Base-by-base conservation (phyloP, 2,329 filamentous ascomycete species). In the Aotearoamyces nothofagi region DNA sequence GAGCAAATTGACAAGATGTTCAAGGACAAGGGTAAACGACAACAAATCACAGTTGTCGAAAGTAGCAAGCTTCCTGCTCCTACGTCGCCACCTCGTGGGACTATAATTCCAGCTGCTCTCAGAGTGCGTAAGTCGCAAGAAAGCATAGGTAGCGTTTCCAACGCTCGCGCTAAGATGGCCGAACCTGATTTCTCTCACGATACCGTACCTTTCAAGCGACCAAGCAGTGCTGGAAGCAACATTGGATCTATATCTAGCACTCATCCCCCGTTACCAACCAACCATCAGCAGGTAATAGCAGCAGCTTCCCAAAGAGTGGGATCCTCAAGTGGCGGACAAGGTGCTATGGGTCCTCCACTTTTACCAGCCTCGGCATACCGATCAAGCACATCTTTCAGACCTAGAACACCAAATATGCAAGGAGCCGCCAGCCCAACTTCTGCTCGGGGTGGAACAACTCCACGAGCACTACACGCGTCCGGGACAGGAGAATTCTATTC, bases 241-340 rank as follows among this genome's bases (percentile, higher is more conserved):
- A 68, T 58, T 25, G 57, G 60, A 10, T 57, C 58, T 29, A 51
- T 51, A 31, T 52, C 53, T 5, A 55, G 56, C 17, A 40, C 47
- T 5, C 63, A 71, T 34, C 83, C 83, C 20, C 84, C 84, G 17
- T 61, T 94, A 33, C 87, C 86, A 22, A 43, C 61, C 9, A 86
- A 94, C 49, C 84, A 93, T 51, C 80, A 72, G 41, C 71, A 90
- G 53, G 75, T 68, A 33, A 93, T 94, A 41, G 77, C 87, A 43
- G 81, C 82, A 27, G 82, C 80, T 22, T 58, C 63, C 31, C 61
- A 69, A 43, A 75, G 72, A 36, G 61, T 65, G 15, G 56, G 58
- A 13, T 71, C 69, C 25, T 42, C 43, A 11, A 32, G 33, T 24
- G 42, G 41, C 11, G 57, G 15, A 40, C 54, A 30, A 51, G 59